Percentiles rank a stretch among this genome's conserved stretches.
Evolutionary conservation across 1,139 yeast species (phyloP).

Genomic region (Sugiyamaella xylanicola): DNA sequence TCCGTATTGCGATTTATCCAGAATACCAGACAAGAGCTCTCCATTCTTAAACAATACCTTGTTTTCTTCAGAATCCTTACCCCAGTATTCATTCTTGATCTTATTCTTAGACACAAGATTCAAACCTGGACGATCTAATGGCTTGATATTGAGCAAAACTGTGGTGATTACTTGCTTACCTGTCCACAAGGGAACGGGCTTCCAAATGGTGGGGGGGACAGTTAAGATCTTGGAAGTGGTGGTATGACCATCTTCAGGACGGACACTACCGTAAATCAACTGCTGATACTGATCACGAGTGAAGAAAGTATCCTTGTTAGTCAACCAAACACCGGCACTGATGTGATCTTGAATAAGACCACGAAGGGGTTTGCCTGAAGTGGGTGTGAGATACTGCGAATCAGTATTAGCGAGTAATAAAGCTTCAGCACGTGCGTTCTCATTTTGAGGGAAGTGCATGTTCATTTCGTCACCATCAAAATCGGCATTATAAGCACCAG

Average conservation of each 20-base stretch:
- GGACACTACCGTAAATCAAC: conserved; percentile 85
- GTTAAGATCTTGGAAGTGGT: conserved; percentile 70
- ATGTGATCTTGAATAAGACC: conserved; percentile 99
- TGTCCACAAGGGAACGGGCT: conserved; percentile 95
- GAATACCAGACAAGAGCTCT: conserved; percentile 83
- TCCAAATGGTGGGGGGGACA: conserved; percentile 83
- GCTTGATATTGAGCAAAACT: conserved; percentile 79
- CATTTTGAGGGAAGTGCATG: conserved; percentile 99
- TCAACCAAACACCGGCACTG: conserved; percentile 98
- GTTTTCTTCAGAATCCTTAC: conserved; percentile 78
- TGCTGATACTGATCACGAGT: conserved; percentile 92
- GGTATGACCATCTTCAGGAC: conserved; percentile 99
- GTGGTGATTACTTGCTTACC: conserved; percentile 97
- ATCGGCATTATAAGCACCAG: conserved; percentile 99
- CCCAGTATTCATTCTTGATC: conserved; percentile 95
- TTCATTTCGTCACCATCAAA: conserved; percentile 99
- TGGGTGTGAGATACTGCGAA: conserved; percentile 95
- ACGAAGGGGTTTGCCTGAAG: conserved; percentile 97
- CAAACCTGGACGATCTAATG: conserved; percentile 85
- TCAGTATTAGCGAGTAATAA: conserved; percentile 93
- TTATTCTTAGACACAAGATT: conserved; percentile 82
- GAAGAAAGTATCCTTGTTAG: conserved; percentile 88
- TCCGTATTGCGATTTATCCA: conserved; percentile 98
- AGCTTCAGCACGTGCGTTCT: conserved; percentile 97
- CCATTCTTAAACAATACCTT: conserved; percentile 85